Conservation (phyloP, 345 rosid species). For the Populus davidiana region DNA sequence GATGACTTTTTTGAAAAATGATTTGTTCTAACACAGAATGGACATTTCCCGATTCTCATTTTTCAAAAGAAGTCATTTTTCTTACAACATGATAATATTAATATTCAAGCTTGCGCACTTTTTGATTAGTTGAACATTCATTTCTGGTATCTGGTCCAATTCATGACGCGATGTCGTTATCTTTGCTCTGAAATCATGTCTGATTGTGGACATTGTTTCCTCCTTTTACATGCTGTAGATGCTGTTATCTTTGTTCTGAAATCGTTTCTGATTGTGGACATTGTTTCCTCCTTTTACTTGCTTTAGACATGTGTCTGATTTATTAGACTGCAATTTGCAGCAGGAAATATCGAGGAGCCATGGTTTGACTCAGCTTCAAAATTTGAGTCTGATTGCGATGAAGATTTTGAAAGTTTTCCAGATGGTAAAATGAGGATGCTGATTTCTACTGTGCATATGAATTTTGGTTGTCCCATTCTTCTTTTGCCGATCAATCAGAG, state of each 20-base stretch:
- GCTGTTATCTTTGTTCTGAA: not conserved
- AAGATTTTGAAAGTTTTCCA: conserved; percentile 30
- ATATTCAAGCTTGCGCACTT: not conserved
- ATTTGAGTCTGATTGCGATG: conserved; percentile 33
- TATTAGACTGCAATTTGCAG: conserved; percentile 11
- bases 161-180: not conserved
- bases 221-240: no score
- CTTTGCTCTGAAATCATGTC: not conserved
- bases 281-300: not conserved
- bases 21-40: not conserved
- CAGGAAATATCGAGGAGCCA: conserved; percentile 30
- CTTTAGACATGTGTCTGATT: not conserved
- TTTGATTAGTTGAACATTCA: not conserved
- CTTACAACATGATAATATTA: not conserved
- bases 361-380: conserved; percentile 29
- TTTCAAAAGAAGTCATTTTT: not conserved
- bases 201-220: not conserved
- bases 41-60: not conserved
- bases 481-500: not conserved
- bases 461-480: not conserved
- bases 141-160: not conserved
- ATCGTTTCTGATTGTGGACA: not conserved
- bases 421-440: conserved; percentile 23
- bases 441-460: not conserved
- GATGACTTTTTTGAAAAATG: not conserved